Base-by-base conservation (phyloP, 1,139 yeast genomes). In the Pichia terricola region DNA sequence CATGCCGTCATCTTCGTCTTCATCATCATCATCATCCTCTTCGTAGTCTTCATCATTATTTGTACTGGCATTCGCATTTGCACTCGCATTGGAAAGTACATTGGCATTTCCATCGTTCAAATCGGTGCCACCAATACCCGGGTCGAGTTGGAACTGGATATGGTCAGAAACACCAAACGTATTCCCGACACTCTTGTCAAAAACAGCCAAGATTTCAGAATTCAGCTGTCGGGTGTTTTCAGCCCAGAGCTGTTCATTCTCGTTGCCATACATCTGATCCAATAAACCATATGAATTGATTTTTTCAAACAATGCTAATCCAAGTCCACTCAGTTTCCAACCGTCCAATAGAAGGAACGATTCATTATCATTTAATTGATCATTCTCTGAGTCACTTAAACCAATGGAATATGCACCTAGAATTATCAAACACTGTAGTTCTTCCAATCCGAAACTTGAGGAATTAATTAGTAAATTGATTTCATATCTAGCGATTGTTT, bases 371-470 rank as follows among this genome's bases (percentile, higher is more conserved):
- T 42, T 28, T 4, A 5, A 22, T 16, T 34, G 34, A 6, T 31
- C 10, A 26, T n/a, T 33, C 27, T 34, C 11, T n/a, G 9, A 8
- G 10, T 30, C 10, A 35, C 45, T 41, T n/a, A 47, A 32, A 8
- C 40, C 44, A 4, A 45, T 32, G 9, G 40, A 75, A 57, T 81
- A 81, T 28, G 80, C 74, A 3, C 85, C 70, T 37, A 82, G 57
- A 4, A 81, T 70, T 1, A 79, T 81, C 41, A 81, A 59, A 0
- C 84, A 76, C 59, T 82, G 91, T 50, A 81, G 60, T 51, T 78
- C 79, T 54, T 81, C 88, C 36, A 79, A 68, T 2, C 46, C 34
- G 8, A 42, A 38, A 22, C 44, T 40, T n/a, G 35, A 37, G 64
- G 62, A 46, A 63, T 69, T 3, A 73, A 73, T 38, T 64, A 65